phyloP scores from a whole-genome alignment of 192 early-diverging fungal species.

The Phycomyces blakesleeanus region DNA sequence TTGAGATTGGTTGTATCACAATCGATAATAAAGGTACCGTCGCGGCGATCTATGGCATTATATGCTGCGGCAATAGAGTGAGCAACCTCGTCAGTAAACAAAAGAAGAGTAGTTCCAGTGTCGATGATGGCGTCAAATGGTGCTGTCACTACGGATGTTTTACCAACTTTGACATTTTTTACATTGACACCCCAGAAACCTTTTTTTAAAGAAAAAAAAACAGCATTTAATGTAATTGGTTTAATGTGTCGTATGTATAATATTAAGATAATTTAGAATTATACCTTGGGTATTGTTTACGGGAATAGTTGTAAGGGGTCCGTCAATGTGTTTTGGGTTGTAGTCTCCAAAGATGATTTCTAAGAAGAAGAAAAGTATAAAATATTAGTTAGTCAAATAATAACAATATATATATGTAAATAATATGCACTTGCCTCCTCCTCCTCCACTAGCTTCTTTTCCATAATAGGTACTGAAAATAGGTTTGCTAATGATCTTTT shows the following conservation, averaged over 20 bases:
- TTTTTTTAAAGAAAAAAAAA: no score
- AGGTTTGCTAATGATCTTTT: constrained; percentile 53
- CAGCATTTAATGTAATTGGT: no score
- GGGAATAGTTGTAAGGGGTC: constrained; percentile 40
- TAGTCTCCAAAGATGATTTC: constrained; percentile 49
- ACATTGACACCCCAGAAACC: constrained; percentile 27
- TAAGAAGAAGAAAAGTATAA: constrained; percentile 2
- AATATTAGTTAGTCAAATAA: no score
- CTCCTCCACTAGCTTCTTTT: constrained; percentile 35
- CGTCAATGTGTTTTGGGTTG: constrained; percentile 31
- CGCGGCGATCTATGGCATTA: constrained; percentile 15
- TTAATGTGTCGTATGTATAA: no score
- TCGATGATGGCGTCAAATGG: constrained; percentile 49
- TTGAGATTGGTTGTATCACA: constrained; percentile 18
- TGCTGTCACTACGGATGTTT: background rate
- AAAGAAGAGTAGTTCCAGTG: constrained; percentile 61
- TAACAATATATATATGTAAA: background rate
- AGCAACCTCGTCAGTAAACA: constrained; percentile 36
- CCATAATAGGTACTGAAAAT: constrained; percentile 69
- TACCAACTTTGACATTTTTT: constrained; percentile 1
- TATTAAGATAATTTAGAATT: no score
- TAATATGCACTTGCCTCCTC: constrained; percentile 13
- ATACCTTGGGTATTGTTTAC: constrained; percentile 28
- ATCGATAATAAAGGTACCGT: constrained; percentile 10
- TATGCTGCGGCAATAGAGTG: constrained; percentile 11